Evolutionary conservation across 139 green algal species (phyloP).

Genomic region (Volvox reticuliferus): DNA sequence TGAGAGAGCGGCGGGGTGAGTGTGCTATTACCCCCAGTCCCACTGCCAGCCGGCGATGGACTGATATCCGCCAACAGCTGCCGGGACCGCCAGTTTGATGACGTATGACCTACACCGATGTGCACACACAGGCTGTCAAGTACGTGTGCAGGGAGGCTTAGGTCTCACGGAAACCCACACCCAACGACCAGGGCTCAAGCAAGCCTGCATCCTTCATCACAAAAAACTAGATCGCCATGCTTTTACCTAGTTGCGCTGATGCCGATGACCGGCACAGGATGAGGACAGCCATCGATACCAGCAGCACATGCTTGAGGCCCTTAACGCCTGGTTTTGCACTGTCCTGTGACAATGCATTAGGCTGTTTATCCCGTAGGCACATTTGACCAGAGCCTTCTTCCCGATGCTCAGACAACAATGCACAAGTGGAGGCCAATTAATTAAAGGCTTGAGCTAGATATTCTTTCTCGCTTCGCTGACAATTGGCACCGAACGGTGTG

Average conservation of each 20-base stretch:
- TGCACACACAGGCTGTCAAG: too few relatives aligned
- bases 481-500: too few relatives aligned
- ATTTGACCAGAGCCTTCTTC: neutral
- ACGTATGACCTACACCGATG: neutral
- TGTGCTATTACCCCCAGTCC: too few relatives aligned
- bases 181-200: too few relatives aligned
- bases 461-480: too few relatives aligned
- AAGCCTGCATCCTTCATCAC: too few relatives aligned
- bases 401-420: too few relatives aligned
- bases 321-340: neutral
- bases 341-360: neutral
- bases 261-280: neutral
- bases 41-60: neutral
- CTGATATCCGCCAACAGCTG: neutral
- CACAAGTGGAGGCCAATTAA: too few relatives aligned
- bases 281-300: constrained; percentile 4
- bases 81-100: neutral
- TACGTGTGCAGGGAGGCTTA: too few relatives aligned
- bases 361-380: neutral
- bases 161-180: too few relatives aligned
- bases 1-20: too few relatives aligned
- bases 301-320: neutral
- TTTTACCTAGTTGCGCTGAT: neutral
- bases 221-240: neutral
- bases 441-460: too few relatives aligned